Evolutionary conservation across 2,329 filamentous ascomycete genomes (phyloP), one percentile per base, ranked within the genome.

Genomic region (Aspergillus pseudoterreus): DNA sequence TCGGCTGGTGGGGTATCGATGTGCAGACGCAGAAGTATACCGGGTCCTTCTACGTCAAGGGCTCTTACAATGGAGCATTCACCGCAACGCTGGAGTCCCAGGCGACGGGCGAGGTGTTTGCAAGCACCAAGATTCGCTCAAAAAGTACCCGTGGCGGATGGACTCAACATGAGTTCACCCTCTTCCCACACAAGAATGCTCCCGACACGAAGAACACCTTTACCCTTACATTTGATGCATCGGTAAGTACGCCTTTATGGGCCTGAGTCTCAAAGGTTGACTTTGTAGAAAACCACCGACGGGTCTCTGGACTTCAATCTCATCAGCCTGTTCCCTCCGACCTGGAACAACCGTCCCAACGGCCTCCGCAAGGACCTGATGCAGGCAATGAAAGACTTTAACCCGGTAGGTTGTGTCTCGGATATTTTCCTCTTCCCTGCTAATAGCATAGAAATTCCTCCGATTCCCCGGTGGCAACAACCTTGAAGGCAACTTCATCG

Each of bases 401-500:
- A 50, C 8, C 61, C 63, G 6, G 62, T 64, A 41, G 54, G 61
- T 51, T 2, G 10, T 15, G 3, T 17, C 6, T 17, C 15, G 12
- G 36, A 1, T 24, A 3, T 42, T 27, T 9, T 15, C 4, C 12
- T 11, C 17, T 12, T 10, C 39, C 14, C 11, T 10, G 14, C 10
- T 10, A 4, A 39, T n/a, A 19, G 10, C 15, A 11, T 69, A 75
- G 60, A 69, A 63, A 53, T 77, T 79, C 61, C 67, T 80, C 8
- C 72, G 77, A 2, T 79, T 80, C 55, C 78, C 78, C 1, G 77
- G 78, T 21, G 78, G 78, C 22, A 80, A 79, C 61, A 79, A 78
- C 63, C 58, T 78, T 1, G 75, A 78, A 54, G 75, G 75, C 12
- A 53, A 64, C 14, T 66, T 63, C 43, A 57, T 69, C 19, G 56